phyloP scores from a whole-genome alignment of 805 yeast species.

The Ogataea nonfermentans region DNA sequence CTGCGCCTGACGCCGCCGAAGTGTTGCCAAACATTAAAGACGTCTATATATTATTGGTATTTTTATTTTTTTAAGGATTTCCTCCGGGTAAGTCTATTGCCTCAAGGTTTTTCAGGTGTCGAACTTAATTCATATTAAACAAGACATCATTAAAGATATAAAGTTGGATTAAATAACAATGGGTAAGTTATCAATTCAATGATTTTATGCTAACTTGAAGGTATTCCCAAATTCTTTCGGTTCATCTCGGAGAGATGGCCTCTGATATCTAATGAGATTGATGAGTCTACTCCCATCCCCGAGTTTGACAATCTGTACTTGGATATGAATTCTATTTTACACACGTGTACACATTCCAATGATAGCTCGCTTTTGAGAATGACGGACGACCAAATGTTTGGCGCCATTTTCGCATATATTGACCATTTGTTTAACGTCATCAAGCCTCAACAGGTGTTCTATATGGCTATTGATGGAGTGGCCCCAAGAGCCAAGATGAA shows the following conservation, averaged over 20 bases:
- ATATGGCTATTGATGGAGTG: constrained; percentile 98
- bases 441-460: constrained; percentile 80
- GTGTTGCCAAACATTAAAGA: constrained; percentile 9
- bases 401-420: constrained; percentile 89
- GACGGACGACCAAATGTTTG: constrained; percentile 88
- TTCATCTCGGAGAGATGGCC: constrained; percentile 99
- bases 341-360: constrained; percentile 87
- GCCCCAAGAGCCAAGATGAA: constrained; percentile 99
- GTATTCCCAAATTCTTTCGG: constrained; percentile 96
- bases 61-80: constrained; percentile 3
- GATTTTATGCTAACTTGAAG: constrained; percentile 41
- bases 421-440: constrained; percentile 89
- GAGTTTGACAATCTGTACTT: constrained; percentile 93
- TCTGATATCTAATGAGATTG: constrained; percentile 79
- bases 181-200: constrained; percentile 9
- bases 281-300: constrained; percentile 70
- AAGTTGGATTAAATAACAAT: constrained; percentile 3
- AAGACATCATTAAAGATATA: neutral
- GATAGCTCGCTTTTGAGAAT: constrained; percentile 58
- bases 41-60: neutral
- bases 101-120: constrained; percentile 5
- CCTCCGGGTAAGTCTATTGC: constrained; percentile 11
- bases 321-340: constrained; percentile 97
- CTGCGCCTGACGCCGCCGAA: constrained; percentile 4
- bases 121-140: constrained; percentile 3